Conservation (phyloP, 2,329 filamentous ascomycete genomes). For the Colletotrichum simmondsii region DNA sequence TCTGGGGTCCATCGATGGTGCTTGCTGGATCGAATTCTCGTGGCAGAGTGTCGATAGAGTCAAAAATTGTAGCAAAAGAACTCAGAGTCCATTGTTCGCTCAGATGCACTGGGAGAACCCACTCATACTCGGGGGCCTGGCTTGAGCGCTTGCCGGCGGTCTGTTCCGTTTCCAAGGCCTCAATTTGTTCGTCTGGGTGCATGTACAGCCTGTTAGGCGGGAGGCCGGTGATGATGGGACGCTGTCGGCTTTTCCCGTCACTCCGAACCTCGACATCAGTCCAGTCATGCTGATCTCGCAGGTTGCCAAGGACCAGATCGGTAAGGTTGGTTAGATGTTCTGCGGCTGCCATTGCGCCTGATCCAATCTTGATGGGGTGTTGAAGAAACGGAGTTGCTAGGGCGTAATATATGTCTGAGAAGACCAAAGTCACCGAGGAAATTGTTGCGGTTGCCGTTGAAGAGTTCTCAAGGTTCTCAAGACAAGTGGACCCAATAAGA, state of each 20-base stretch:
- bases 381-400: background rate
- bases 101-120: constrained; percentile 80
- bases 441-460: background rate
- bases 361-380: background rate
- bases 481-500: background rate
- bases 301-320: constrained; percentile 72
- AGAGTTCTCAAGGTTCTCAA: constrained; percentile 27
- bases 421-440: no score
- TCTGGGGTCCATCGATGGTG: constrained; percentile 36
- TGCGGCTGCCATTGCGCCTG: constrained; percentile 2
- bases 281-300: constrained; percentile 83
- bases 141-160: constrained; percentile 55
- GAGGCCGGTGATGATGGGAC: constrained; percentile 77
- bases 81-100: constrained; percentile 78
- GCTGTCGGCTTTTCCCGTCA: constrained; percentile 54
- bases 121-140: constrained; percentile 72
- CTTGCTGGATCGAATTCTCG: constrained; percentile 35
- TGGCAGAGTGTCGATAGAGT: constrained; percentile 62
- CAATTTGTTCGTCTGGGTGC: constrained; percentile 85
- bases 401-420: background rate
- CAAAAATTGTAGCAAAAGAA: constrained; percentile 76
- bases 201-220: constrained; percentile 80
- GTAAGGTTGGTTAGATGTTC: constrained; percentile 39
- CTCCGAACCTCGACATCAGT: constrained; percentile 65
- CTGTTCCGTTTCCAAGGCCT: constrained; percentile 71